A percentile compares a stretch with the other conserved stretches of the same genome.
Conservation (phyloP, 495 filamentous ascomycete species). For the Polyplosphaeria fusca region DNA sequence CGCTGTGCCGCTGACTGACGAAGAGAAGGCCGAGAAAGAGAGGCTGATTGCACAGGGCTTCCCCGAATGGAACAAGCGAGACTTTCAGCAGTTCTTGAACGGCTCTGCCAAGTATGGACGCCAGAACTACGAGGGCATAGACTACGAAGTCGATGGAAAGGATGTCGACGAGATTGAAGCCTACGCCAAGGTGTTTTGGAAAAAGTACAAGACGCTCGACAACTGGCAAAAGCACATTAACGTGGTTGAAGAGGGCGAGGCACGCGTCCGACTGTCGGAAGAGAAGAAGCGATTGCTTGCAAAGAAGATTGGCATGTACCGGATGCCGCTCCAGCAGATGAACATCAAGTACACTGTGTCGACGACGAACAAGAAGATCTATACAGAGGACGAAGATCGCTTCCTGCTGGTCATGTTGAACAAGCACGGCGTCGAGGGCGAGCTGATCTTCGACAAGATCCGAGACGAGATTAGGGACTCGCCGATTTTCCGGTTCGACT, state of each 20-base stretch:
- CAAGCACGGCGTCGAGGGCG: conserved; percentile 66
- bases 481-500: conserved; percentile 95
- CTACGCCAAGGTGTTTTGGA: conserved; percentile 94
- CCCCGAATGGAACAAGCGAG: conserved; percentile 88
- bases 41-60: conserved; percentile 80
- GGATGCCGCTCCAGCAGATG: conserved; percentile 92
- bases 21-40: conserved; percentile 82
- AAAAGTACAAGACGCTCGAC: conserved; percentile 78
- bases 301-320: conserved; percentile 93
- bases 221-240: conserved; percentile 84
- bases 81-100: conserved; percentile 98
- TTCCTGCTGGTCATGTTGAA: conserved; percentile 94
- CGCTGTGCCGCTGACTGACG: conserved; percentile 81
- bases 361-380: conserved; percentile 99
- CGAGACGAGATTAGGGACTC: conserved; percentile 73
- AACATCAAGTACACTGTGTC: conserved; percentile 98
- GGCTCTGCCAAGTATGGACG: conserved; percentile 90
- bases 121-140: conserved; percentile 75
- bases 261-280: conserved; percentile 78
- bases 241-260: conserved; percentile 88
- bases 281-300: conserved; percentile 91
- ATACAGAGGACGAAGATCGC: conserved; percentile 97
- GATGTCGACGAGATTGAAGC: conserved; percentile 75
- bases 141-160: conserved; percentile 90
- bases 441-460: conserved; percentile 43